Percentiles rank a stretch among this genome's conserved stretches.
Evolutionary conservation across 2,329 filamentous ascomycete genomes (phyloP).

Genomic region (Aschersonia sp.): DNA sequence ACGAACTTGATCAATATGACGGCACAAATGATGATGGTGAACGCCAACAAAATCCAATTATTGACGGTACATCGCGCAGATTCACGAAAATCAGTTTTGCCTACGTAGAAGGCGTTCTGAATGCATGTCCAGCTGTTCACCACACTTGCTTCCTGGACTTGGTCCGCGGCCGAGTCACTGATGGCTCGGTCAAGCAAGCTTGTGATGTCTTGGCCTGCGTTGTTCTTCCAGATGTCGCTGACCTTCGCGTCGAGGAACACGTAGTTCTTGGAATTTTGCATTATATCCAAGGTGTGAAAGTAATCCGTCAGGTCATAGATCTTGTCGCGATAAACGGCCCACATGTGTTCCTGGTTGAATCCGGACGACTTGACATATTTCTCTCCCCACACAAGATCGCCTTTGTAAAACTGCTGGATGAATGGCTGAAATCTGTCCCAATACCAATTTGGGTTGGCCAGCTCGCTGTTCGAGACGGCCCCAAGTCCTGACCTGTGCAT

Average conservation of each 20-base stretch:
- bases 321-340: constrained; percentile 63
- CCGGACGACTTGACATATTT: constrained; percentile 50
- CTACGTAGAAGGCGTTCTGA: constrained; percentile 69
- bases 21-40: constrained; percentile 68
- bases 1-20: constrained; percentile 85
- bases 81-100: constrained; percentile 73
- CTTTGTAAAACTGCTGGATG: constrained; percentile 79
- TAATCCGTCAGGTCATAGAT: constrained; percentile 92
- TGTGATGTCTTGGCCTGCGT: constrained; percentile 70
- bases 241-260: constrained; percentile 60
- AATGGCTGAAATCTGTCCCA: constrained; percentile 54
- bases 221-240: constrained; percentile 53
- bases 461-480: constrained; percentile 39
- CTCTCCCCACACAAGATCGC: constrained; percentile 61
- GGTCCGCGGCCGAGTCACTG: constrained; percentile 31
- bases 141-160: constrained; percentile 34
- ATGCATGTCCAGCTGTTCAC: constrained; percentile 65
- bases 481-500: constrained; percentile 56
- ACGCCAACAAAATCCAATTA: constrained; percentile 78
- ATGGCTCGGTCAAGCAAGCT: constrained; percentile 43
- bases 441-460: constrained; percentile 66
- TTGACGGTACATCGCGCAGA: constrained; percentile 68
- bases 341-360: constrained; percentile 50
- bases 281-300: constrained; percentile 55
- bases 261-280: constrained; percentile 42